Evolutionary conservation across 2,329 filamentous ascomycete genomes (phyloP).

Genomic region (Penicillium sp.): DNA sequence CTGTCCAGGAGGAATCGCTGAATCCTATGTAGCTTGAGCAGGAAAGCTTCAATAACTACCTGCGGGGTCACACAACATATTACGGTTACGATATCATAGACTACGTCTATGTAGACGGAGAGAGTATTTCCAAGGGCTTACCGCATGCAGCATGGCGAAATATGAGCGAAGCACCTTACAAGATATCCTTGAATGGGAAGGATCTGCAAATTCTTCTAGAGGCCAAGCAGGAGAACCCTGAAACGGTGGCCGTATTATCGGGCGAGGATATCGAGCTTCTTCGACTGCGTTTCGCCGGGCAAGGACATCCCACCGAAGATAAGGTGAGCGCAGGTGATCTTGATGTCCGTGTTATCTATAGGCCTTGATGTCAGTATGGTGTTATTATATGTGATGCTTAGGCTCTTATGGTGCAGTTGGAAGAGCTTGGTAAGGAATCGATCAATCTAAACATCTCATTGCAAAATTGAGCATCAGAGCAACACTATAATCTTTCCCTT

Average conservation of each 20-base stretch:
- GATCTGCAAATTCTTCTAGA: constrained; percentile 7
- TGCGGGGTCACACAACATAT: constrained; percentile 13
- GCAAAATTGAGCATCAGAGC: background rate
- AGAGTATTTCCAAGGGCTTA: constrained; percentile 3
- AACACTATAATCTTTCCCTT: too few species aligned
- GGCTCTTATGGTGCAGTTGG: constrained; percentile 5
- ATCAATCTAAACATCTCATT: constrained; percentile 2
- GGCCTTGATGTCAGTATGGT: constrained; percentile 1
- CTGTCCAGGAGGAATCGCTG: constrained; percentile 1
- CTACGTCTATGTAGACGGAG: constrained; percentile 3
- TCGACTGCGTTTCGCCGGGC: constrained; percentile 2
- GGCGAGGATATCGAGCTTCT: constrained; percentile 7
- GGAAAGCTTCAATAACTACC: constrained; percentile 7
- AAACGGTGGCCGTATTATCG: background rate
- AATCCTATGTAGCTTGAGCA: constrained; percentile 13
- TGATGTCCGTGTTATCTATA: constrained; percentile 5
- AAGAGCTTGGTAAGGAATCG: background rate
- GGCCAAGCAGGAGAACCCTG: constrained; percentile 2
- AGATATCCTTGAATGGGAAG: constrained; percentile 5
- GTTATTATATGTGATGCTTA: constrained; percentile 19
- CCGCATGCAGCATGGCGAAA: constrained; percentile 5
- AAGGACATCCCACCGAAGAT: constrained; percentile 5
- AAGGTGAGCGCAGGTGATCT: constrained; percentile 4
- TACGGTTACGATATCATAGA: constrained; percentile 16
- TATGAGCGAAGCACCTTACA: constrained; percentile 4